These are phyloP conservation scores for Colletotrichum somersetense DNA, from an alignment of 2,329 filamentous ascomycete genomes.

Conservation along the genomic window DNA sequence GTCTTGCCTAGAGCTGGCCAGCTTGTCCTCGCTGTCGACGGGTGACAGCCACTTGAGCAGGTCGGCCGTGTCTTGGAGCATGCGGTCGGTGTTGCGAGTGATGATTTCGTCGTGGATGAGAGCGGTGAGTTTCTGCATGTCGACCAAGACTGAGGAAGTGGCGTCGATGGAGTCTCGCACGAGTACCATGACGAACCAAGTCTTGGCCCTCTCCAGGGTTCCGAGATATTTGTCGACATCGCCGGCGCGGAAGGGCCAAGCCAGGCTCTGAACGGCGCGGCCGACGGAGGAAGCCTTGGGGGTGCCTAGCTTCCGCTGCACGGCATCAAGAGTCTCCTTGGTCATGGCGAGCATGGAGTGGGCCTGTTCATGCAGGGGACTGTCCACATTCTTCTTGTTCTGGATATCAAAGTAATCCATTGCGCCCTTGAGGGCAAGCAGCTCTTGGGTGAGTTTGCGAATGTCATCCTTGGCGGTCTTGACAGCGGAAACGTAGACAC, in stretches of 20 bases:
- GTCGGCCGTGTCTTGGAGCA: conserved; percentile 40
- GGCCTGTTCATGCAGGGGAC: conserved; percentile 27
- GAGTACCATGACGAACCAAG: conserved; percentile 47
- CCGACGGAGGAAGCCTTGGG: conserved; percentile 39
- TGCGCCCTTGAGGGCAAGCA: conserved; percentile 45
- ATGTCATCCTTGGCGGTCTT: conserved; percentile 46
- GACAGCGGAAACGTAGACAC: conserved; percentile 40
- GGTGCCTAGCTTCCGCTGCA: conserved; percentile 40
- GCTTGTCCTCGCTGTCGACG: conserved; percentile 41
- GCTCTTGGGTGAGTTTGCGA: conserved; percentile 45
- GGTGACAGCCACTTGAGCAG: conserved; percentile 44
- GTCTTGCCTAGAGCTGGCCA: conserved; percentile 32
- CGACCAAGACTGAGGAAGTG: conserved; percentile 41
- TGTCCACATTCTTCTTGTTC: not conserved
- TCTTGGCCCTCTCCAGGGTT: conserved; percentile 45
- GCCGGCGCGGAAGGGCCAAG: conserved; percentile 44
- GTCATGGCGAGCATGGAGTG: conserved; percentile 44
- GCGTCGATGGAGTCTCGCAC: conserved; percentile 44
- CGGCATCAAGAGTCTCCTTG: conserved; percentile 43
- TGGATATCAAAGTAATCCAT: conserved; percentile 44
- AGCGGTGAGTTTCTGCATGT: conserved; percentile 43
- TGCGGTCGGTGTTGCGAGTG: conserved; percentile 36
- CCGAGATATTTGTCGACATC: conserved; percentile 44
- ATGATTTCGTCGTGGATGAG: conserved; percentile 45
- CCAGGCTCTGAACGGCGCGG: conserved; percentile 32